Evolutionary conservation across 768 basidiomycete species (phyloP).

Genomic region (Cystobasidium tubakii): DNA sequence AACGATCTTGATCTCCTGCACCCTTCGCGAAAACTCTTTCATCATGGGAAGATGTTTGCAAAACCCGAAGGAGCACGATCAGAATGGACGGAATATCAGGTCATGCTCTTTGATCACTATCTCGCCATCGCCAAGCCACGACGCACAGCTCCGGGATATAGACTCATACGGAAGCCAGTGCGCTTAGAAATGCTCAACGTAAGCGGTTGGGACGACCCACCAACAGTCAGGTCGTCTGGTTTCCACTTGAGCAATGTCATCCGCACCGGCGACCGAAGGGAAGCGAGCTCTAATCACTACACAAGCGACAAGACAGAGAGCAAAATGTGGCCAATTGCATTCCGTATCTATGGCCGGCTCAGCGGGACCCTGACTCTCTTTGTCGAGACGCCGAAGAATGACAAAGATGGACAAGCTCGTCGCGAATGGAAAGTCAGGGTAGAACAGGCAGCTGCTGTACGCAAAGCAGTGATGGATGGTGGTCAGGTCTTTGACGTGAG

Average conservation of each 20-base stretch:
- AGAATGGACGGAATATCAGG: constrained; percentile 82
- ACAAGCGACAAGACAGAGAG: constrained; percentile 21
- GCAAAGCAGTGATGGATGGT: constrained; percentile 72
- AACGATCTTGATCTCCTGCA: constrained; percentile 80
- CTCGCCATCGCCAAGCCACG: constrained; percentile 54
- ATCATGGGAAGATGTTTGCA: constrained; percentile 72
- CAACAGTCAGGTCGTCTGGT: constrained; percentile 57
- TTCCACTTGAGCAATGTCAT: constrained; percentile 48
- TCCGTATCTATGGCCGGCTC: constrained; percentile 79
- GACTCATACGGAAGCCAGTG: constrained; percentile 62
- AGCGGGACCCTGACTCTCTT: constrained; percentile 83
- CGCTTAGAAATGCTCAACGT: constrained; percentile 70
- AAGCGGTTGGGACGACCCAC: constrained; percentile 39
- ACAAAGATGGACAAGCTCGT: constrained; percentile 55
- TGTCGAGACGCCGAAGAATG: constrained; percentile 60
- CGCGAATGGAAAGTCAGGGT: constrained; percentile 84
- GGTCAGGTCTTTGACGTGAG: constrained; percentile 59
- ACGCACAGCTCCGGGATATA: background rate
- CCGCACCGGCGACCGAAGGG: background rate
- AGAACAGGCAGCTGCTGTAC: constrained; percentile 75
- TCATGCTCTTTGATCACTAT: constrained; percentile 92
- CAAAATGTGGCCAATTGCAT: constrained; percentile 73
- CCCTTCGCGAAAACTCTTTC: constrained; percentile 72
- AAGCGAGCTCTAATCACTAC: constrained; percentile 1
- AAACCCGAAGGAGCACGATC: constrained; percentile 76